Evolutionary conservation across 768 basidiomycete species (phyloP), one percentile per base, ranked within the genome.

Genomic region (Crassisporium funariophilum): DNA sequence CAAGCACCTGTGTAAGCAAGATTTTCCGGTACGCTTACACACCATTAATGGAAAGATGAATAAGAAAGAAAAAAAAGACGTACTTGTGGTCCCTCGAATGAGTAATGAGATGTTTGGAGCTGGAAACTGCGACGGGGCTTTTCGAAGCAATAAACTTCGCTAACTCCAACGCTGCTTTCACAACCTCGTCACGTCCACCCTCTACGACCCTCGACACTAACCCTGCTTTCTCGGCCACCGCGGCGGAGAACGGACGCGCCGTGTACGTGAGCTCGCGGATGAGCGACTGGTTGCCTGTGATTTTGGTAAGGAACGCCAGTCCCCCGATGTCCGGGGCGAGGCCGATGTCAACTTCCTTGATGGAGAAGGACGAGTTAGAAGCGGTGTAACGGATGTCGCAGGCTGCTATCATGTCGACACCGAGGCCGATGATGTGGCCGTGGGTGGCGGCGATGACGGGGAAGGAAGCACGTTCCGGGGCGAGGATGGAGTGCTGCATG

Each of bases 341-440:
- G 0, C 88, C 92, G 19, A 93, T 77, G 58, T 93, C 88, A 2
- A 91, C 84, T 74, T 95, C 90, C 89, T 91, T 88, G 69, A 95
- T 86, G 5, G 79, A 73, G 60, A 94, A 91, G 2, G 59, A 59
- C 0, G 81, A 60, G 51, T 86, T 74, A 0, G 77, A 72, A 0
- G 90, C 79, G 2, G 87, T 82, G 50, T 82, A 84, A 0, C 93
- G 78, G 8, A 97, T 77, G 61, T 95, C 94, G 62, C 91, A 91
- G 0, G 86, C 68, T 3, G 70, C 69, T 4, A 86, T 75, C 34
- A 94, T 73, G 64, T 97, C 93, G 8, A 95, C 72, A 0, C 86
- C 88, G 0, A 95, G 75, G 0, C 93, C 93, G 31, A 89, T 62
- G 7, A 82, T 81, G 9, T 80, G 64, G 0, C 92, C 93, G 55